These are phyloP conservation scores for Podaxis rugospora DNA, from an alignment of 768 basidiomycete genomes.

Conservation along the genomic window DNA sequence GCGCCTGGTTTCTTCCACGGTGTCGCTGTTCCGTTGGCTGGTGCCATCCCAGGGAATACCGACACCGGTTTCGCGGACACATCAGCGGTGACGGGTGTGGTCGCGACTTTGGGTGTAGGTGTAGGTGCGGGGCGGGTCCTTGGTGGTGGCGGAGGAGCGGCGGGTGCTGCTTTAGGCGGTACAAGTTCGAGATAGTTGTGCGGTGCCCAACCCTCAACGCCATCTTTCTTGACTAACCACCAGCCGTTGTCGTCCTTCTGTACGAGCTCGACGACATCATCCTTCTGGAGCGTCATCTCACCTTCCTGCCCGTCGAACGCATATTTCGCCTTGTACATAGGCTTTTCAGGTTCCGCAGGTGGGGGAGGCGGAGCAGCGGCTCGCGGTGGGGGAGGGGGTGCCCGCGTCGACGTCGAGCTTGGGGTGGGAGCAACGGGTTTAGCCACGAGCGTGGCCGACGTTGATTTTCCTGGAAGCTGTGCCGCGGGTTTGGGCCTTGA, in stretches of 20 bases:
- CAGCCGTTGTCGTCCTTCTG: constrained; percentile 96
- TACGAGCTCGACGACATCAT: constrained; percentile 86
- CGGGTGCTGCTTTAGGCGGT: constrained; percentile 58
- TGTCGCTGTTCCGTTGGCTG: constrained; percentile 62
- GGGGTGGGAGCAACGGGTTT: constrained; percentile 26
- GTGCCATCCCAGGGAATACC: constrained; percentile 74
- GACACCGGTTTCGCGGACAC: constrained; percentile 72
- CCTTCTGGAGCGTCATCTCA: constrained; percentile 86
- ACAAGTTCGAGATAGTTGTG: constrained; percentile 87
- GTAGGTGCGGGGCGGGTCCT: constrained; percentile 43
- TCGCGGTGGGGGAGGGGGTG: constrained; percentile 34
- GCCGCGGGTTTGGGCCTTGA: constrained; percentile 56
- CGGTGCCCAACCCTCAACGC: constrained; percentile 91
- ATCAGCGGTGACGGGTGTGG: constrained; percentile 48
- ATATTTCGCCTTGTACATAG: constrained; percentile 84
- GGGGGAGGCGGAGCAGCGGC: constrained; percentile 45
- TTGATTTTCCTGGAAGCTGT: constrained; percentile 57
- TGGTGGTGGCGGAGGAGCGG: constrained; percentile 68
- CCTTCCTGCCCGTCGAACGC: constrained; percentile 92
- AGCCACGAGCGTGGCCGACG: constrained; percentile 9
- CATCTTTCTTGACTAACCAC: constrained; percentile 91
- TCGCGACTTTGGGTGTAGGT: constrained; percentile 31
- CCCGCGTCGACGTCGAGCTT: constrained; percentile 19
- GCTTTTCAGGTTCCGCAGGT: constrained; percentile 59
- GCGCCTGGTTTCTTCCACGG: constrained; percentile 67